Conservation (phyloP, 116 monocot species). For the Iris pallida region DNA sequence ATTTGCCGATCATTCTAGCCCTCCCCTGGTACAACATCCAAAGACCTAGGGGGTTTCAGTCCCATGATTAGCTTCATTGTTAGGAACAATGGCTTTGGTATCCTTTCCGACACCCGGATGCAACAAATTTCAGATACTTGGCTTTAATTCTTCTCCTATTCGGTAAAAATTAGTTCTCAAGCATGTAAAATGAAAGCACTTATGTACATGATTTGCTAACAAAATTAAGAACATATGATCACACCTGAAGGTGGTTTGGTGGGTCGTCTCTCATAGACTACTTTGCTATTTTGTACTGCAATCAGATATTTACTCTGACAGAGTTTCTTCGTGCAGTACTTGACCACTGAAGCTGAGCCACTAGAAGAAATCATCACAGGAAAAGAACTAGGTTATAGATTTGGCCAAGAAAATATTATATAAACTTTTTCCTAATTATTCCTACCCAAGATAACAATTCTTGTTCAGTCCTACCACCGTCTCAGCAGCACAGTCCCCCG, state of each 20-base stretch:
- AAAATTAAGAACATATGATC: not conserved
- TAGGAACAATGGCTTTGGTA: constrained; percentile 25
- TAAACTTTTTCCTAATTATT: too few species aligned
- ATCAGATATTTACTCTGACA: constrained; percentile 41
- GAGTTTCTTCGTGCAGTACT: constrained; percentile 76
- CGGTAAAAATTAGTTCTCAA: not conserved
- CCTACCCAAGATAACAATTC: constrained; percentile 55
- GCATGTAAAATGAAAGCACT: not conserved
- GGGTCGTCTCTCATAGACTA: constrained; percentile 43
- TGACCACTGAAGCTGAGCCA: constrained; percentile 54
- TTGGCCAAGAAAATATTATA: not conserved
- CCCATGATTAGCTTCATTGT: not conserved
- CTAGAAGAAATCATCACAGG: constrained; percentile 27
- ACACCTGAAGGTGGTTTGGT: constrained; percentile 30
- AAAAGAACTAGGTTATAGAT: not conserved
- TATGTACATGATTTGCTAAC: not conserved
- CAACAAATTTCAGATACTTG: constrained; percentile 34
- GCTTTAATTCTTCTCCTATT: constrained; percentile 27
- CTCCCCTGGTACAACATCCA: not conserved
- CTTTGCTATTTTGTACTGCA: constrained; percentile 59
- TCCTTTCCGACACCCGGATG: constrained; percentile 43
- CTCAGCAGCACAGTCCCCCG: constrained; percentile 42
- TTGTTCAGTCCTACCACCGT: constrained; percentile 56
- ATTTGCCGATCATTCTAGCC: not conserved
- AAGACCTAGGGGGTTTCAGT: not conserved